Evolutionary conservation across 352 stramenopile species (phyloP).

Genomic region (Globisporangium yorkense): DNA sequence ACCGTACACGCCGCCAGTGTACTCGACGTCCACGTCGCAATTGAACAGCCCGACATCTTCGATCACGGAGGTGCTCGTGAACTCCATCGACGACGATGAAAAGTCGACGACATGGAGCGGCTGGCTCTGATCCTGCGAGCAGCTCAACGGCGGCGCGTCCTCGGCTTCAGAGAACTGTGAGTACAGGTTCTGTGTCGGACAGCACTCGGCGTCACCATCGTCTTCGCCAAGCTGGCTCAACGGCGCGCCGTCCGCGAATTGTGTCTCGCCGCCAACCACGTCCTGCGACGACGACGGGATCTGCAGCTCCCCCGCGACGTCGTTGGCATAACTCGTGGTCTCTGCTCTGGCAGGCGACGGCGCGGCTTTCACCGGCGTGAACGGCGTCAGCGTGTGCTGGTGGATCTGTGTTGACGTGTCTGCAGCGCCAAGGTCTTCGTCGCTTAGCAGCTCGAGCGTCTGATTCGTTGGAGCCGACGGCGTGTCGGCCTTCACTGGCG

Average conservation of each 20-base stretch:
- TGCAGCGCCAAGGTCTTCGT: slow-evolving; percentile 5
- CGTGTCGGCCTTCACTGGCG: slow-evolving; percentile 9
- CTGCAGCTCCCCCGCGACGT: not conserved
- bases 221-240: not conserved
- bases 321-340: not conserved
- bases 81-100: slow-evolving; percentile 19
- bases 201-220: not conserved
- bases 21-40: slow-evolving; percentile 74
- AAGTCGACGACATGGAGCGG: slow-evolving; percentile 5
- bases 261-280: too few relatives aligned
- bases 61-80: slow-evolving; percentile 79
- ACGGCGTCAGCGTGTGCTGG: not conserved
- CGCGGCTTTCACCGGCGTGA: slow-evolving; percentile 7
- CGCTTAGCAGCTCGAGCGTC: slow-evolving; percentile 10
- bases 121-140: slow-evolving; percentile 12
- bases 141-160: slow-evolving; percentile 5
- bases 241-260: not conserved
- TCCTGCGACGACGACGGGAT: not conserved
- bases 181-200: slow-evolving; percentile 6
- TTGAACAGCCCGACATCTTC: slow-evolving; percentile 84
- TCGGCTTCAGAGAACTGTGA: slow-evolving; percentile 11
- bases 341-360: not conserved
- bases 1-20: slow-evolving; percentile 73
- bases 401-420: not conserved
- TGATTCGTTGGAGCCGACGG: slow-evolving; percentile 8